These are phyloP conservation scores for Carex kokanica DNA, from an alignment of 176 grass and related monocot species.

Conservation along the genomic window DNA sequence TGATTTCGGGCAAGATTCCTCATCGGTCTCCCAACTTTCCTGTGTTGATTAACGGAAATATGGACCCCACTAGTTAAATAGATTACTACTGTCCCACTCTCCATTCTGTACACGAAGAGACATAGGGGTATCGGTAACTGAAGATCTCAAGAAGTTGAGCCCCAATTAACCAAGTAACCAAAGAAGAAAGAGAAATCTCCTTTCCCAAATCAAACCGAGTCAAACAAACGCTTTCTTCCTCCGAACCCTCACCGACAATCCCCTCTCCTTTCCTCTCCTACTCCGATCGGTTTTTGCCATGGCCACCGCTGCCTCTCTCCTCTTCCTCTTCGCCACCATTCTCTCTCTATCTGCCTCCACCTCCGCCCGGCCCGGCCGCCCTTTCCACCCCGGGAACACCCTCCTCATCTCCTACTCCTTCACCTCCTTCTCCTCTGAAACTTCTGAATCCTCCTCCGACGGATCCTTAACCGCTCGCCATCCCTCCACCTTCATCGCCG, in stretches of 20 bases:
- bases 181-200: slow-evolving; percentile 3
- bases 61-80: background rate
- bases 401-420: slow-evolving; percentile 47
- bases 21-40: background rate
- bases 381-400: slow-evolving; percentile 53
- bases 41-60: background rate
- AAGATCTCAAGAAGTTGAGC: background rate
- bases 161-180: background rate
- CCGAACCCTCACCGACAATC: slow-evolving; percentile 20
- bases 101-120: background rate
- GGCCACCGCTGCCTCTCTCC: slow-evolving; percentile 33
- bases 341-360: slow-evolving; percentile 32
- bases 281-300: slow-evolving; percentile 28
- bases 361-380: slow-evolving; percentile 44
- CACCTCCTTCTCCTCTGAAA: slow-evolving; percentile 24
- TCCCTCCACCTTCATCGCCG: slow-evolving; percentile 61
- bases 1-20: background rate
- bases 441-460: slow-evolving; percentile 28
- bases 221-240: background rate
- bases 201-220: slow-evolving; percentile 30
- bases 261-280: background rate
- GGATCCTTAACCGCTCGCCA: slow-evolving; percentile 23
- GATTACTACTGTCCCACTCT: background rate
- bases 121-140: background rate
- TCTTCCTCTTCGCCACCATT: slow-evolving; percentile 31